These are phyloP conservation scores for Naganishia onofrii DNA, from an alignment of 768 basidiomycete genomes.

Conservation along the genomic window DNA sequence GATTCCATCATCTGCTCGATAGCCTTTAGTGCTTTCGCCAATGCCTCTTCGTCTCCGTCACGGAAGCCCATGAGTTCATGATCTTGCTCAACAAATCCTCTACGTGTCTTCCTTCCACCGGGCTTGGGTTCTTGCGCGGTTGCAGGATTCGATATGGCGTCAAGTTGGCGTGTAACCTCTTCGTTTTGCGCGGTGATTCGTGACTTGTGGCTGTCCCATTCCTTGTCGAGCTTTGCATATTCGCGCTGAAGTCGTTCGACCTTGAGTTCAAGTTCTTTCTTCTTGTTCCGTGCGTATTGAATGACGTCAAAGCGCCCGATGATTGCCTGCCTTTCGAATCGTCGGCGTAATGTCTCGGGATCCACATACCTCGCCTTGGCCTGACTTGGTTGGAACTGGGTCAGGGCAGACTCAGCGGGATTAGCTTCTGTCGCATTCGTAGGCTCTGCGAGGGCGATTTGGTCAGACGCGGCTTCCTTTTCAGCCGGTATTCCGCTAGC, in stretches of 20 bases:
- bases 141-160: conserved; percentile 20
- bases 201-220: conserved; percentile 18
- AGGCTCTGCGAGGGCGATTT: not conserved
- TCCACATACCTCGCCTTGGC: not conserved
- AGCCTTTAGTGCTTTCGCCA: conserved; percentile 24
- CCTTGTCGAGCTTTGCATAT: conserved; percentile 4
- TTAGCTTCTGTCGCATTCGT: not conserved
- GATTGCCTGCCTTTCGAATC: not conserved
- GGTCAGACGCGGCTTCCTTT: not conserved
- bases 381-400: not conserved
- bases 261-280: not conserved
- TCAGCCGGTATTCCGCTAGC: not conserved
- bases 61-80: conserved; percentile 30
- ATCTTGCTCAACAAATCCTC: conserved; percentile 24
- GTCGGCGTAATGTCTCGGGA: not conserved
- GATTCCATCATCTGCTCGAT: conserved; percentile 31
- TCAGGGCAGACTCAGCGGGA: not conserved
- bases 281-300: not conserved
- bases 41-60: conserved; percentile 30
- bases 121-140: conserved; percentile 21
- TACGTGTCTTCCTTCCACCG: conserved; percentile 9
- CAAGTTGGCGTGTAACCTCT: conserved; percentile 15
- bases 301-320: not conserved
- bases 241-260: not conserved
- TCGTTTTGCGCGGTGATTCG: conserved; percentile 11